Percentiles rank a stretch among this genome's conserved stretches.
phyloP scores from a whole-genome alignment of 176 grass and related monocot species.

The Triticum urartu region DNA sequence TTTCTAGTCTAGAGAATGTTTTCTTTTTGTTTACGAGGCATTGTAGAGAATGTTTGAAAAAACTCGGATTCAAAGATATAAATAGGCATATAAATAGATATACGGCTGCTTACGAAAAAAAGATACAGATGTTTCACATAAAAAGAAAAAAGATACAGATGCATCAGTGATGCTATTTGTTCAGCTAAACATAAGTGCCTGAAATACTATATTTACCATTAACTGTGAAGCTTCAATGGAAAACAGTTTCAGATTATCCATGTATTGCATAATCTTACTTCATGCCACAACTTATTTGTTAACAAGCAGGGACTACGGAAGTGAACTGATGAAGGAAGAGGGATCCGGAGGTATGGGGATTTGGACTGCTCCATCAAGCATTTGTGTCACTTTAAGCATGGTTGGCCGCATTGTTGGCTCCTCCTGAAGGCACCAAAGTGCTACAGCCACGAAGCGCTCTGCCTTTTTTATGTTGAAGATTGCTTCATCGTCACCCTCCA shows the following conservation, averaged over 20 bases:
- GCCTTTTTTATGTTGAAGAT: conserved; percentile 15
- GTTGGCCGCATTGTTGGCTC: conserved; percentile 45
- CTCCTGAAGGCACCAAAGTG: conserved; percentile 65
- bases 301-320: neutral
- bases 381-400: conserved; percentile 53
- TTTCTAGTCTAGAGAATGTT: no score
- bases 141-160: no score
- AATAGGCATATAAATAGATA: no score
- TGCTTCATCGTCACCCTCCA: conserved; percentile 28
- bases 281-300: neutral
- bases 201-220: no score
- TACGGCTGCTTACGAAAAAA: no score
- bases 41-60: no score
- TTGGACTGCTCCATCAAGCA: conserved; percentile 36
- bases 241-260: neutral
- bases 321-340: conserved; percentile 29
- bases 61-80: no score
- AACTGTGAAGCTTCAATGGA: neutral
- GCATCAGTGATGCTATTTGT: no score
- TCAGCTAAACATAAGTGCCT: no score
- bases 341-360: conserved; percentile 40
- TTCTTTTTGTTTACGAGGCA: no score
- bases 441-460: conserved; percentile 42
- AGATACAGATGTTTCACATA: no score
- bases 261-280: neutral